Base-by-base conservation (phyloP, 2,329 filamentous ascomycete genomes). In the Scolecobasidium constrictum region DNA sequence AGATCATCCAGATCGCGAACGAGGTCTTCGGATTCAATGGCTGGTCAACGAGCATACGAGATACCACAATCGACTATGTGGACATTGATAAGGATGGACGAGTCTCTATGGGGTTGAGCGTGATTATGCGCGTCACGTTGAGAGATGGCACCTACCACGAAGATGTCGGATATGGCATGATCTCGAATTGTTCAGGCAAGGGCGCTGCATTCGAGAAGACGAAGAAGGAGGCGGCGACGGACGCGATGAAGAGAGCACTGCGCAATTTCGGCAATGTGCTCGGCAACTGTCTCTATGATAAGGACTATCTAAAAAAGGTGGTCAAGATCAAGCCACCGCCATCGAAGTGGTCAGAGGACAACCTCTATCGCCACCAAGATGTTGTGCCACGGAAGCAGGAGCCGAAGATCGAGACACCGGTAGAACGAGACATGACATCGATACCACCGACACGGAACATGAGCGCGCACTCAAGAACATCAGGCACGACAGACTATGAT, bases 231-330 rank as follows among this genome's bases (percentile, higher is more conserved):
- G 93, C 86, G 5, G 93, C 87, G 3, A 96, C 93, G 7, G 92
- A 98, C 64, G 92, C 80, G 1, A 59, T 98, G 57, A 98, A 98
- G 64, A 75, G 92, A 50, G 78, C 92, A 1, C 59, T 98, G 54
- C 75, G 90, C 46, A 95, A 80, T 49, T 98, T 98, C 62, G 92
- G 92, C 46, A 96, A 96, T 54, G 83, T 96, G 13, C 70, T 98
- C 43, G 92, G 92, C n/a, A 98, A 96, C 58, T 98, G 92, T 68
- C 80, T 98, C 46, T 96, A 98, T 63, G 92, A 98, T 66, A 94
- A 95, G 62, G 81, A 90, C 47, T 98, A 94, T 58, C 69, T 98
- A 44, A 73, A 79, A 41, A 88, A 86, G 59, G 84, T 96, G n/a
- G 83, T 81, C 40, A 94, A 86, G 64, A 71, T 98, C 55, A 96